A percentile compares a stretch with the other conserved stretches of the same genome.
Conservation (phyloP, 129 eudicot species). For the sunflower (Helianthus annuus) region DNA sequence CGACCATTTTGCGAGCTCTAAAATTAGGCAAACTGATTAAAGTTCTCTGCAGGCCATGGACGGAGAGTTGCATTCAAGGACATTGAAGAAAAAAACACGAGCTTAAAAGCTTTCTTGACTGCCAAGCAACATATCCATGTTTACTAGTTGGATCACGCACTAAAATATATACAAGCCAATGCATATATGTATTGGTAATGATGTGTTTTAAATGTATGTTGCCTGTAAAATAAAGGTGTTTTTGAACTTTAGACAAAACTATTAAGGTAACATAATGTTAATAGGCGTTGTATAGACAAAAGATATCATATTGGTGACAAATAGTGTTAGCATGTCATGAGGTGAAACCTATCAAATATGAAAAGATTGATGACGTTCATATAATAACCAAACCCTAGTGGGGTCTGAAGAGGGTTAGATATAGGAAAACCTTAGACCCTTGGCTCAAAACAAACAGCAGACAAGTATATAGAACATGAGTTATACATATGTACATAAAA, state of each 20-base stretch:
- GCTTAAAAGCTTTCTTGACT: constrained; percentile 53
- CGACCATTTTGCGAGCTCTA: not conserved
- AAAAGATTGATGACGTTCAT: too few species aligned
- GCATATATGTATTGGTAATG: not conserved
- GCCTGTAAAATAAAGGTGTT: constrained; percentile 11
- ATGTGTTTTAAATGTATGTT: not conserved
- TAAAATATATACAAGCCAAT: not conserved
- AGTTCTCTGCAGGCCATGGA: constrained; percentile 54
- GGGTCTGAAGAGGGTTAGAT: too few species aligned
- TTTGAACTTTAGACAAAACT: not conserved
- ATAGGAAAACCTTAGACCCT: too few species aligned
- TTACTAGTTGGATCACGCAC: constrained; percentile 12
- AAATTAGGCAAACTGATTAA: not conserved
- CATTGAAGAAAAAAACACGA: constrained; percentile 47
- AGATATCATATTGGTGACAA: too few species aligned
- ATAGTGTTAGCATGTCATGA: too few species aligned
- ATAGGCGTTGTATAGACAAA: too few species aligned
- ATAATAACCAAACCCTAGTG: too few species aligned
- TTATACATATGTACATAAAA: too few species aligned
- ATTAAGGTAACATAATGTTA: not conserved
- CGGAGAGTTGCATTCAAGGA: constrained; percentile 50
- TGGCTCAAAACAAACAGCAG: too few species aligned
- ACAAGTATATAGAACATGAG: too few species aligned
- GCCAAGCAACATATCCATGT: constrained; percentile 24
- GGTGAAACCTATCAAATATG: too few species aligned